phyloP scores from a whole-genome alignment of 495 filamentous ascomycete species.

The Cetradonia linearis region DNA sequence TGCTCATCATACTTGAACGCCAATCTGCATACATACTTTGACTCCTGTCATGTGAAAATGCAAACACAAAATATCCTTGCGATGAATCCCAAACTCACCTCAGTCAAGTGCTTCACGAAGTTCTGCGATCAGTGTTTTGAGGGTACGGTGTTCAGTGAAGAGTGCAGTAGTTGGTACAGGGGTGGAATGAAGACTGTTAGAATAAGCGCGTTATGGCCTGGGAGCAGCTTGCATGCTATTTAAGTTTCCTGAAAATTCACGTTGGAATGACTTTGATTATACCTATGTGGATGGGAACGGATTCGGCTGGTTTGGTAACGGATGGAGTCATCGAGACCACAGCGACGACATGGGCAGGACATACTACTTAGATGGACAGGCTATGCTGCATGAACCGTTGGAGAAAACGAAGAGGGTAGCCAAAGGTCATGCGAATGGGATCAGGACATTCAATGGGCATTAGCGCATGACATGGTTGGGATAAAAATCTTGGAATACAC shows the following conservation, averaged over 20 bases:
- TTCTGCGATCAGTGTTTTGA: constrained; percentile 53
- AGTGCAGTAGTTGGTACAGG: constrained; percentile 64
- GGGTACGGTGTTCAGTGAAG: constrained; percentile 49
- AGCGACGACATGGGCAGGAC: constrained; percentile 2
- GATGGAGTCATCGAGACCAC: constrained; percentile 39
- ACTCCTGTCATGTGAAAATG: constrained; percentile 54
- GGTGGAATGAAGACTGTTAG: constrained; percentile 43
- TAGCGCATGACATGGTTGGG: too few relatives aligned
- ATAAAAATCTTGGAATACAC: neutral
- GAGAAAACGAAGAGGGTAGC: neutral
- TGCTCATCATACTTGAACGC: constrained; percentile 51
- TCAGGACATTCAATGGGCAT: neutral
- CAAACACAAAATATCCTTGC: constrained; percentile 52
- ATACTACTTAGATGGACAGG: constrained; percentile 6
- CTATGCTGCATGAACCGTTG: neutral
- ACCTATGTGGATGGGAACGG: constrained; percentile 44
- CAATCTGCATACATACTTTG: constrained; percentile 43
- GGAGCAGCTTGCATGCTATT: constrained; percentile 48
- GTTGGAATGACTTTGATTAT: constrained; percentile 69
- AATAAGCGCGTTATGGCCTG: constrained; percentile 59
- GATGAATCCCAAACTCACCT: constrained; percentile 43
- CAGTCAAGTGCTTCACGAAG: constrained; percentile 52
- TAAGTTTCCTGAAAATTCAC: constrained; percentile 46
- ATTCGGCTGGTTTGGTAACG: constrained; percentile 51
- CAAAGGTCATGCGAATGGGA: neutral